Base-by-base conservation (phyloP, 2,329 filamentous ascomycete genomes). In the Pestalotiopsis sp. region DNA sequence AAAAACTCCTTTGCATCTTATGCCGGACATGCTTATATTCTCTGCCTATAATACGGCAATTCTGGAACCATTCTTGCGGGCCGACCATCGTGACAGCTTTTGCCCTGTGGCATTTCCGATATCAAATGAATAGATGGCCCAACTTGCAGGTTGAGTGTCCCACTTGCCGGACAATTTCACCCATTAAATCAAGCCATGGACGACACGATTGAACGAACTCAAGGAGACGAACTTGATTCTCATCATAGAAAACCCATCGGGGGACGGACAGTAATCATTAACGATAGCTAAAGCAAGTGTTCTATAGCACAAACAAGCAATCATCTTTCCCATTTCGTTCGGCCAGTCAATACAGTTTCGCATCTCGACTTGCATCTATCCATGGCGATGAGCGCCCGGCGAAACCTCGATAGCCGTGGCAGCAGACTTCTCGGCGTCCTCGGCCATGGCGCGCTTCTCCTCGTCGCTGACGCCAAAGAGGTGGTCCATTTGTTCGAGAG, bases 401-500 rank as follows among this genome's bases (percentile, higher is more conserved):
- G 36, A 45, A 7, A 64, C 49, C 4, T 66, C 52, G 27, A 66
- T 38, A 2, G 52, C 56, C 41, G 49, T 58, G n/a, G 20, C 65
- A 27, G 17, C 27, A 31, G 25, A 11, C 20, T 66, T 66, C 56
- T 66, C 65, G 20, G 27, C 52, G n/a, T 66, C 65, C 9, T 13
- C 52, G 5, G 52, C 56, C 14, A 66, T n/a, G 7, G 52, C 65
- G 27, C 58, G 52, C 56, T 38, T 67, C 59, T 67, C 45, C 20
- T 67, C 45, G 20, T 36, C 40, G 17, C 25, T 58, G 31, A 41
- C 65, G 25, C 85, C 87, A 73, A 90, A 90, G 11, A 89, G 79
- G 70, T 88, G 82, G 73, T 89, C 86, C 86, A 89, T 89, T 72
- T 83, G 85, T 77, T 90, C 87, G 66, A 90, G 83, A n/a, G 83